These are phyloP conservation scores for Cicer arietinum DNA, from an alignment of 306 rosid species.

Conservation along the genomic window DNA sequence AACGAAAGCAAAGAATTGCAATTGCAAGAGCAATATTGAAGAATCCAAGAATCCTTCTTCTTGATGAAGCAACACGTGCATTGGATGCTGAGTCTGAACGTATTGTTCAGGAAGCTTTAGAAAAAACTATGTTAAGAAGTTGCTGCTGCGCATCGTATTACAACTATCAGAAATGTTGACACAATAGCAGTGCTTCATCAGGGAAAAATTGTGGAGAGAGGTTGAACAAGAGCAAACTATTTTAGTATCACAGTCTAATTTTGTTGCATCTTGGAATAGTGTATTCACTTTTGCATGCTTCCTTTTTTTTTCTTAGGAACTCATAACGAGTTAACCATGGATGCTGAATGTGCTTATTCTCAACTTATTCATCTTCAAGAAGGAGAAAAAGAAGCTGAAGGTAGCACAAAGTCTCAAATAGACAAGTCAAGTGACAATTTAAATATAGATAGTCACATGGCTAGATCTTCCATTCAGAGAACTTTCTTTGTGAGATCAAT, in stretches of 20 bases:
- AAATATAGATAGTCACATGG: slow-evolving; percentile 37
- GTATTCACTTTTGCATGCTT: slow-evolving; percentile 33
- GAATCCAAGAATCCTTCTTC: too few species aligned
- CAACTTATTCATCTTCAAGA: slow-evolving; percentile 82
- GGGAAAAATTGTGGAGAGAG: slow-evolving; percentile 83
- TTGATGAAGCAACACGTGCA: too few species aligned
- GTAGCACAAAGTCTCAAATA: slow-evolving; percentile 20
- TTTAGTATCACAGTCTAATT: slow-evolving; percentile 2
- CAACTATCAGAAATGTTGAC: slow-evolving; percentile 81
- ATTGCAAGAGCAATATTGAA: too few species aligned
- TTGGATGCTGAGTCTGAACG: too few species aligned
- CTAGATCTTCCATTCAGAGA: slow-evolving; percentile 42
- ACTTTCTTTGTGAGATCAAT: slow-evolving; percentile 47
- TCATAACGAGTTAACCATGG: slow-evolving; percentile 62
- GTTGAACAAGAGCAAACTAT: slow-evolving; percentile 38
- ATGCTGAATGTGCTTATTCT: slow-evolving; percentile 70
- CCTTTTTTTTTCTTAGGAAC: slow-evolving; percentile 58
- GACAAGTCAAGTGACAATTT: slow-evolving; percentile 39
- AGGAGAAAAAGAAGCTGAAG: slow-evolving; percentile 50
- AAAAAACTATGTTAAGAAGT: slow-evolving; percentile 62
- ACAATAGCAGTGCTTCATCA: slow-evolving; percentile 80
- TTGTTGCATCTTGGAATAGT: slow-evolving; percentile 7
- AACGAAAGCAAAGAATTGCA: too few species aligned
- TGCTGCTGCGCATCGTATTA: slow-evolving; percentile 91
- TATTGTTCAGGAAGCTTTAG: too few species aligned